phyloP scores from a whole-genome alignment of 371 early-diverging fungal species.

The Actinomucor elegans region DNA sequence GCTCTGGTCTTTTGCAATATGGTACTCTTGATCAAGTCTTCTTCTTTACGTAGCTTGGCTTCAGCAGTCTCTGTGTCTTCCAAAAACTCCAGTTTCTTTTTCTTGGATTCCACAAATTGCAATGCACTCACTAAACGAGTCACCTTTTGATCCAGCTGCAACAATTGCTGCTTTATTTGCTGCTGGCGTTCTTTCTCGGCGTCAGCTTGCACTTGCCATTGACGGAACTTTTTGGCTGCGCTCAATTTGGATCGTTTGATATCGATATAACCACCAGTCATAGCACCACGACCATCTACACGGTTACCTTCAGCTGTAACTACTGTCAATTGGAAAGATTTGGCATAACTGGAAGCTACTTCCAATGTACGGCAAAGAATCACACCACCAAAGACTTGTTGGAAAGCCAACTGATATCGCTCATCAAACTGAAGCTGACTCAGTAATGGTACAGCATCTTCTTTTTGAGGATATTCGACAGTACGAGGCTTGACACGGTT shows the following conservation, averaged over 20 bases:
- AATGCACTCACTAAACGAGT: slow-evolving; percentile 53
- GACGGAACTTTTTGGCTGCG: slow-evolving; percentile 55
- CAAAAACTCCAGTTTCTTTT: slow-evolving; percentile 48
- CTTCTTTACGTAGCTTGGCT: slow-evolving; percentile 55
- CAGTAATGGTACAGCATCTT: slow-evolving; percentile 86
- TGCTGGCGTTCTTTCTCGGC: slow-evolving; percentile 49
- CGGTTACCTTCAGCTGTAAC: slow-evolving; percentile 93
- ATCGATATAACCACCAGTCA: slow-evolving; percentile 92
- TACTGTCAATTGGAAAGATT: slow-evolving; percentile 73
- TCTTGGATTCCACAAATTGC: slow-evolving; percentile 48
- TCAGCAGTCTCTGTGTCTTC: slow-evolving; percentile 56
- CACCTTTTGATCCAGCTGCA: slow-evolving; percentile 70
- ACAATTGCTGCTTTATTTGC: slow-evolving; percentile 51
- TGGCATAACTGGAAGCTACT: slow-evolving; percentile 78
- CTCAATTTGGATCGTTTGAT: slow-evolving; percentile 75
- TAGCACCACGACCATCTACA: slow-evolving; percentile 90
- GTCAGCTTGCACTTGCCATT: slow-evolving; percentile 40
- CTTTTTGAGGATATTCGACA: slow-evolving; percentile 67
- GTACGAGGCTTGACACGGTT: slow-evolving; percentile 72
- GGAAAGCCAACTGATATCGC: slow-evolving; percentile 67
- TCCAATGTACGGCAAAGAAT: slow-evolving; percentile 89
- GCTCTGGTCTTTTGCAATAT: slow-evolving; percentile 42
- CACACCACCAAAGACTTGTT: slow-evolving; percentile 87
- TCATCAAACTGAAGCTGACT: slow-evolving; percentile 71
- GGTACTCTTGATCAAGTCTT: slow-evolving; percentile 46